phyloP scores from a whole-genome alignment of 2,329 filamentous ascomycete genomes.

The Phoma herbarum region DNA sequence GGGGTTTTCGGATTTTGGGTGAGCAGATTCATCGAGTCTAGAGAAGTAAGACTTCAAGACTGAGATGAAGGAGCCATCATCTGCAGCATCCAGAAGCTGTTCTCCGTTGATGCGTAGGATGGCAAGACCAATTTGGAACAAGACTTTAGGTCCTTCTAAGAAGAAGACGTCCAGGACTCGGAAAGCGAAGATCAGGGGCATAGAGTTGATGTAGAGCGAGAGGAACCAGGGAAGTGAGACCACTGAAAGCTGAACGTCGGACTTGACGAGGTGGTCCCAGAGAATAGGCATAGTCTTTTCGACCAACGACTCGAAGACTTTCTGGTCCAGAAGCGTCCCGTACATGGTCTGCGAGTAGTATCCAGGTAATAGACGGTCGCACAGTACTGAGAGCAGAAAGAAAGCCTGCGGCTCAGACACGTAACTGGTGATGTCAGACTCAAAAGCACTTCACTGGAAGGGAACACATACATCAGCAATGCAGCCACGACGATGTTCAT shows the following conservation, averaged over 20 bases:
- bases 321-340: constrained; percentile 93
- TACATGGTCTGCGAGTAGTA: constrained; percentile 99
- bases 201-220: constrained; percentile 98
- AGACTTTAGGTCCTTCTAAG: constrained; percentile 93
- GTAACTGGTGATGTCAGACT: constrained; percentile 65
- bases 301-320: constrained; percentile 97
- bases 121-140: constrained; percentile 97
- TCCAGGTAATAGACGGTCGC: constrained; percentile 89
- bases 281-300: constrained; percentile 98
- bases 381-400: constrained; percentile 88
- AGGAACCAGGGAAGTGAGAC: constrained; percentile 98
- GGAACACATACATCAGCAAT: constrained; percentile 76
- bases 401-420: constrained; percentile 97
- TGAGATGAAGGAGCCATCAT: constrained; percentile 96
- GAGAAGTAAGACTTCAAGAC: constrained; percentile 95
- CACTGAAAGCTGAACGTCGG: constrained; percentile 95
- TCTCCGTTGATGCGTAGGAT: constrained; percentile 97
- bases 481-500: constrained; percentile 99
- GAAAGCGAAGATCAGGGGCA: constrained; percentile 98
- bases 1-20: constrained; percentile 93
- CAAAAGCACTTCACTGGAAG: constrained; percentile 13
- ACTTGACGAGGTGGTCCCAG: constrained; percentile 97
- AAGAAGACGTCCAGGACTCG: constrained; percentile 98
- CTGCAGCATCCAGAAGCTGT: constrained; percentile 88
- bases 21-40: constrained; percentile 91